Conservation (phyloP, 1,284 basidiomycete species). For the Apiotrichum domesticum region DNA sequence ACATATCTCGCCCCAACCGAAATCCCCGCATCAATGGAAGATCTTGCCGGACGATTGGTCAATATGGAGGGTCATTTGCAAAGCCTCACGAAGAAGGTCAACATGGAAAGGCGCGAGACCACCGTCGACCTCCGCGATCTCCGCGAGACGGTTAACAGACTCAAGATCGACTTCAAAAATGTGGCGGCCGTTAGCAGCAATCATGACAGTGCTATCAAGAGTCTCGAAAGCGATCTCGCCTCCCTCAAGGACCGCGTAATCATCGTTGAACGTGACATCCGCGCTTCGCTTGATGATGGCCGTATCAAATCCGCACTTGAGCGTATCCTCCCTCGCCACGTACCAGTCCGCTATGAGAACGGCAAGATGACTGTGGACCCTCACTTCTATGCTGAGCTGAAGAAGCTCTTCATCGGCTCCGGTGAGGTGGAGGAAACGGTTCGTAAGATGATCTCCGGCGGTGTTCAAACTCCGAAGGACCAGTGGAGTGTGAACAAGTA, state of each 20-base stretch:
- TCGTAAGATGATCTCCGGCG: slow-evolving; percentile 8
- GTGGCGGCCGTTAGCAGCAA: neutral
- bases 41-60: slow-evolving; percentile 1
- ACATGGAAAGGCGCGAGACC: neutral
- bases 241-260: slow-evolving; percentile 52
- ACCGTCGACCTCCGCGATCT: slow-evolving; percentile 54
- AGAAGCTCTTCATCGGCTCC: slow-evolving; percentile 45
- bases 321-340: slow-evolving; percentile 41
- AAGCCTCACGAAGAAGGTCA: slow-evolving; percentile 25
- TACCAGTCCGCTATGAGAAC: slow-evolving; percentile 46
- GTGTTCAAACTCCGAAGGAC: slow-evolving; percentile 1
- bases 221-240: slow-evolving; percentile 21
- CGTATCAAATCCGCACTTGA: slow-evolving; percentile 42
- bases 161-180: neutral
- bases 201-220: slow-evolving; percentile 2
- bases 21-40: slow-evolving; percentile 1
- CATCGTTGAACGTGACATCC: slow-evolving; percentile 57
- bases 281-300: slow-evolving; percentile 35
- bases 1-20: neutral
- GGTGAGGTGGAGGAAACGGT: slow-evolving; percentile 28
- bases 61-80: slow-evolving; percentile 1
- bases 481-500: slow-evolving; percentile 27
- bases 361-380: slow-evolving; percentile 48
- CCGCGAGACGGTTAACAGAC: slow-evolving; percentile 46
- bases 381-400: slow-evolving; percentile 49